phyloP scores from a whole-genome alignment of 2,329 filamentous ascomycete genomes.

The Neophaeococcomyces aloes region DNA sequence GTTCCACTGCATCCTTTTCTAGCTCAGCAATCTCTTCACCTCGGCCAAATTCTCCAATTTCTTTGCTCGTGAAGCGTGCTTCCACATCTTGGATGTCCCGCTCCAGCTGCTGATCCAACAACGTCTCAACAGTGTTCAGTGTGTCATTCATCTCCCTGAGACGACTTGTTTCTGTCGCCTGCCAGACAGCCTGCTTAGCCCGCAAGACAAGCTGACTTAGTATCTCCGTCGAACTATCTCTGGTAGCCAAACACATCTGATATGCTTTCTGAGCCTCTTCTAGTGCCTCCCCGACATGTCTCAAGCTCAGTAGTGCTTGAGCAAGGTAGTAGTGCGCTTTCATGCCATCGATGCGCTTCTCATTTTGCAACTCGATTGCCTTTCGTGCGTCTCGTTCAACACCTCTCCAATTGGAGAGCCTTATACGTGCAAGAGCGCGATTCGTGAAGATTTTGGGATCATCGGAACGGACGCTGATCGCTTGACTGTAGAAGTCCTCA shows the following conservation, averaged over 20 bases:
- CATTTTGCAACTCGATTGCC: slow-evolving; percentile 55
- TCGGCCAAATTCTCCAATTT: slow-evolving; percentile 53
- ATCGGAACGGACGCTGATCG: slow-evolving; percentile 55
- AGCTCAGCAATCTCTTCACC: slow-evolving; percentile 55
- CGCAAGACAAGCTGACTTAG: slow-evolving; percentile 64
- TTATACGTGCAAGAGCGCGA: slow-evolving; percentile 70
- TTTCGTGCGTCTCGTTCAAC: slow-evolving; percentile 68
- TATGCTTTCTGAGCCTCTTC: slow-evolving; percentile 62
- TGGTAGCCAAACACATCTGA: slow-evolving; percentile 50
- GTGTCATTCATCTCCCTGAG: slow-evolving; percentile 37
- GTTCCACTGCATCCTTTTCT: slow-evolving; percentile 40
- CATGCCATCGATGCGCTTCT: slow-evolving; percentile 47
- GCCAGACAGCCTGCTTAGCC: slow-evolving; percentile 82
- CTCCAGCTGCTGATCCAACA: slow-evolving; percentile 31
- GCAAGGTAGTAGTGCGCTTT: slow-evolving; percentile 79
- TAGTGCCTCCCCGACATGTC: slow-evolving; percentile 63
- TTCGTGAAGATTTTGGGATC: slow-evolving; percentile 82
- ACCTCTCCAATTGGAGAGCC: slow-evolving; percentile 60
- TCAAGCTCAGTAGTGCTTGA: slow-evolving; percentile 68
- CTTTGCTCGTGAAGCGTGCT: slow-evolving; percentile 26
- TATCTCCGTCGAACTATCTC: slow-evolving; percentile 57
- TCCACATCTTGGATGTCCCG: slow-evolving; percentile 29
- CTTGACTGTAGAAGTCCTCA: slow-evolving; percentile 38
- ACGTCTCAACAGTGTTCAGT: slow-evolving; percentile 30
- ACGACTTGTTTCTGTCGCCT: slow-evolving; percentile 50